Evolutionary conservation across 768 basidiomycete genomes (phyloP).

Genomic region (Suillus fuscotomentosus): DNA sequence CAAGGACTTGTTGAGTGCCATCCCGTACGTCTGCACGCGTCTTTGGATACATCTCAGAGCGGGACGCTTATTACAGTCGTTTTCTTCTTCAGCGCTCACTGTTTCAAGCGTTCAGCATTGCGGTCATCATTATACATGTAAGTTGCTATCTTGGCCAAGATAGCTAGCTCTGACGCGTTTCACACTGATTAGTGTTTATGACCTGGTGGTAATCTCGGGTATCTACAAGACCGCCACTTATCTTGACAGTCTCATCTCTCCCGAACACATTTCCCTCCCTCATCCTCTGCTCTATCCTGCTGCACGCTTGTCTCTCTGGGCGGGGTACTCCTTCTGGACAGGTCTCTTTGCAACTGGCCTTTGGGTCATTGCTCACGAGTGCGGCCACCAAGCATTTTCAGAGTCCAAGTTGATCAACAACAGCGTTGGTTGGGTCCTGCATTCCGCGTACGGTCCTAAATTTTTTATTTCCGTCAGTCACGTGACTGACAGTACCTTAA

Average conservation of each 20-base stretch:
- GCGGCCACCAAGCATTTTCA: conserved; percentile 96
- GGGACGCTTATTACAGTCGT: conserved; percentile 3
- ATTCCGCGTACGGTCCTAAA: conserved; percentile 66
- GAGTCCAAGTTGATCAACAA: conserved; percentile 91
- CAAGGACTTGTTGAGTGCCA: conserved; percentile 81
- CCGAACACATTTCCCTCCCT: conserved; percentile 52
- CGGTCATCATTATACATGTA: conserved; percentile 79
- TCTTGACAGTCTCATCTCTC: conserved; percentile 62
- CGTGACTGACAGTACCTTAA: conserved; percentile 33
- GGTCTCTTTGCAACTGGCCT: conserved; percentile 90
- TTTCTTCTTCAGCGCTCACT: conserved; percentile 58
- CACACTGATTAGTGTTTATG: conserved; percentile 56
- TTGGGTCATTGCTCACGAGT: conserved; percentile 95
- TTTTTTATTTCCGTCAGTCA: conserved; percentile 13
- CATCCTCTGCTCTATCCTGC: conserved; percentile 61
- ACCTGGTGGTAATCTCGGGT: conserved; percentile 64
- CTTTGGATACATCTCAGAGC: background rate
- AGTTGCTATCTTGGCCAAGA: conserved; percentile 19
- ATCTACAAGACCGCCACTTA: conserved; percentile 68
- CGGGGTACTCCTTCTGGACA: conserved; percentile 74
- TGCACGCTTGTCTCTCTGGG: conserved; percentile 69
- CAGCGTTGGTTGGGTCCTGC: conserved; percentile 87
- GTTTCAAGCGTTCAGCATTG: conserved; percentile 87
- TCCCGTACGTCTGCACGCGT: conserved; percentile 59
- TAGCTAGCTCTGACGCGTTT: conserved; percentile 11